Conservation (phyloP, 1,139 yeast genomes). For the Komagataea norvegica region DNA sequence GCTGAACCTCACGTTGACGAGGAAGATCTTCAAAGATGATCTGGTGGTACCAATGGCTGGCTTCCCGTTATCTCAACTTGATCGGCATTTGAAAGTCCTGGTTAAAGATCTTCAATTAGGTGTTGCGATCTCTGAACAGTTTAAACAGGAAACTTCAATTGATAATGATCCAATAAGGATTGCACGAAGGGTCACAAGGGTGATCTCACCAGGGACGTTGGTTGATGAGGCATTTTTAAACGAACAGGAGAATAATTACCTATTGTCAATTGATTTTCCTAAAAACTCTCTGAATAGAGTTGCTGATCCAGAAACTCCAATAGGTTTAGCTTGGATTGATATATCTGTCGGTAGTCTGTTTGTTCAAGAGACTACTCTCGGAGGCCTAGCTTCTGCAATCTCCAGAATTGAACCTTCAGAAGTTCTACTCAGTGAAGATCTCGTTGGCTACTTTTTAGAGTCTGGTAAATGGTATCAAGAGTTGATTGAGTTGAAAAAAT, state of each 20-base stretch:
- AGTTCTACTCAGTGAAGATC: constrained; percentile 32
- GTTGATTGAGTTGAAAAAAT: constrained; percentile 55
- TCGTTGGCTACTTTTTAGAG: constrained; percentile 30
- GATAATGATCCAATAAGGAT: constrained; percentile 37
- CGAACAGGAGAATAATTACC: constrained; percentile 63
- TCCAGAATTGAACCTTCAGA: constrained; percentile 35
- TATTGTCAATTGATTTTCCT: constrained; percentile 62
- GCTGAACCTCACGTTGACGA: constrained; percentile 58
- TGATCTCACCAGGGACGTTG: constrained; percentile 90
- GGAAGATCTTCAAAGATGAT: constrained; percentile 37
- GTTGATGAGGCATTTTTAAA: constrained; percentile 83
- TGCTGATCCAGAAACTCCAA: constrained; percentile 42
- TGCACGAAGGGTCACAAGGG: constrained; percentile 68
- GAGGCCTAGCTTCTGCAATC: constrained; percentile 31
- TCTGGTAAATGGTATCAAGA: constrained; percentile 54
- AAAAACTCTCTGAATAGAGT: constrained; percentile 39
- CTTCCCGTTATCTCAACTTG: constrained; percentile 69
- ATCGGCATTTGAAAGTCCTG: constrained; percentile 65
- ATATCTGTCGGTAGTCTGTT: constrained; percentile 76
- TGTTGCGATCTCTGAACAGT: constrained; percentile 68
- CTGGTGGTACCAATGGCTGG: constrained; percentile 81
- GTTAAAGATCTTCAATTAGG: constrained; percentile 64
- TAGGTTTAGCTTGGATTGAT: constrained; percentile 89
- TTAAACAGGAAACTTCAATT: constrained; percentile 40
- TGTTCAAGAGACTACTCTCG: constrained; percentile 51